A percentile compares a stretch with the other conserved stretches of the same genome.
Conservation (phyloP, 305 asterid species). For the Fraxinus dipetala region DNA sequence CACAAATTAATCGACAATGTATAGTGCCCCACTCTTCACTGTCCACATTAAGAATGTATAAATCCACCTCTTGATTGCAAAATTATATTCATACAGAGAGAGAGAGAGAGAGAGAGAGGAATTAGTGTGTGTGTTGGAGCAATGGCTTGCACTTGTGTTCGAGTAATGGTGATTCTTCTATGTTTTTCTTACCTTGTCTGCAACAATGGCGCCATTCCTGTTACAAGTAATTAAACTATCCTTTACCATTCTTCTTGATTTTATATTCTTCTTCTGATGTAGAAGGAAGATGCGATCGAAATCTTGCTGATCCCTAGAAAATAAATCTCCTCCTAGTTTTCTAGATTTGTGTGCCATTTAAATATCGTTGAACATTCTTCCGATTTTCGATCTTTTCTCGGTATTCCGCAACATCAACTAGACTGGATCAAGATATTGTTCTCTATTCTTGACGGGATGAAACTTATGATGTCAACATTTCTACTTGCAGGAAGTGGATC, state of each 20-base stretch:
- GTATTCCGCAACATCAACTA: too few species aligned
- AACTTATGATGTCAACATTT: neutral
- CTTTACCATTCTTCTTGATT: neutral
- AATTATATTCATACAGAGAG: neutral
- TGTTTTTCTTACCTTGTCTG: constrained; percentile 38
- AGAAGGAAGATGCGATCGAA: neutral
- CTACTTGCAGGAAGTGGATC: constrained; percentile 41
- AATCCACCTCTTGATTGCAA: constrained; percentile 28
- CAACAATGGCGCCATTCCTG: constrained; percentile 43
- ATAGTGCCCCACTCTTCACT: constrained; percentile 30
- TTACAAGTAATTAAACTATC: constrained; percentile 40
- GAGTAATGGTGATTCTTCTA: constrained; percentile 32
- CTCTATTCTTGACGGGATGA: neutral
- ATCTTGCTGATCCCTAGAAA: neutral
- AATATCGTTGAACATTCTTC: neutral
- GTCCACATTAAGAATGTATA: constrained; percentile 33
- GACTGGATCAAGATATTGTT: neutral
- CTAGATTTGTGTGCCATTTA: neutral
- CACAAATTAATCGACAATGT: constrained; percentile 25
- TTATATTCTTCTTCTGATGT: neutral
- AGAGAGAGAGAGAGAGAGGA: neutral
- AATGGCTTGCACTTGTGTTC: constrained; percentile 41
- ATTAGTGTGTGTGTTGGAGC: constrained; percentile 11
- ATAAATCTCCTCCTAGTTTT: neutral
- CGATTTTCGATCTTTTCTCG: neutral